Conservation (phyloP, 163 green algal species). For the Volvox carteri region DNA sequence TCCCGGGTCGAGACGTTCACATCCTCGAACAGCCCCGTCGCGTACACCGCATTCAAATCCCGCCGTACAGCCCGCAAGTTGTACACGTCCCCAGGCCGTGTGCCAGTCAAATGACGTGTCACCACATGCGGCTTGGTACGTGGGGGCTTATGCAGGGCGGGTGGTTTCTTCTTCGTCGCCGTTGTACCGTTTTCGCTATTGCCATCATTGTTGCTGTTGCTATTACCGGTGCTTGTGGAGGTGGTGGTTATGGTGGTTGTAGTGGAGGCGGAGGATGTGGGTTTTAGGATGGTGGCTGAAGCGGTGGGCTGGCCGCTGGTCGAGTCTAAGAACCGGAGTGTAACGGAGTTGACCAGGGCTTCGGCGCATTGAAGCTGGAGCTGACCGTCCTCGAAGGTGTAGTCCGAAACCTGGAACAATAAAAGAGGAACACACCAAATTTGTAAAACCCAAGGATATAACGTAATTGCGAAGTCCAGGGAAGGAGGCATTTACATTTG, state of each 20-base stretch:
- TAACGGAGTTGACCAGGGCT: slow-evolving; percentile 77
- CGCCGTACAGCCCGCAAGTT: slow-evolving; percentile 82
- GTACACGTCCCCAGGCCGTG: slow-evolving; percentile 79
- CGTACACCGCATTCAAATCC: slow-evolving; percentile 94
- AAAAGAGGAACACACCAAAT: too few species aligned
- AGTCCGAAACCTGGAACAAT: slow-evolving; percentile 74
- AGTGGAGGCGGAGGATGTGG: too few species aligned
- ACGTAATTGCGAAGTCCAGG: too few species aligned
- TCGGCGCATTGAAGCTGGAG: slow-evolving; percentile 80
- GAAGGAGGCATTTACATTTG: too few species aligned
- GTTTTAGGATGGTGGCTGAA: too few species aligned
- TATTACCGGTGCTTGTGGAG: too few species aligned
- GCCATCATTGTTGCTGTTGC: too few species aligned
- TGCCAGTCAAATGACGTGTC: slow-evolving; percentile 86
- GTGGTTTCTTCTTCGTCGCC: too few species aligned
- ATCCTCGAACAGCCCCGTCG: slow-evolving; percentile 96
- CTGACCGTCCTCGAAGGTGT: slow-evolving; percentile 75
- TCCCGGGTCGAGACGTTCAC: slow-evolving; percentile 90
- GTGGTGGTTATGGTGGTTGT: too few species aligned
- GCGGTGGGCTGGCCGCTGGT: slow-evolving; percentile 78
- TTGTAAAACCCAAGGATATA: too few species aligned
- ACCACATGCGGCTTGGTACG: too few species aligned
- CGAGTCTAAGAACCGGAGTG: slow-evolving; percentile 83
- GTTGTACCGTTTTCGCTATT: too few species aligned
- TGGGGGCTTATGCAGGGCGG: slow-evolving; percentile 75